Percentiles rank a stretch among this genome's conserved stretches.
Evolutionary conservation across 306 rosid genomes (phyloP).

Genomic region (Potentilla sterilis): DNA sequence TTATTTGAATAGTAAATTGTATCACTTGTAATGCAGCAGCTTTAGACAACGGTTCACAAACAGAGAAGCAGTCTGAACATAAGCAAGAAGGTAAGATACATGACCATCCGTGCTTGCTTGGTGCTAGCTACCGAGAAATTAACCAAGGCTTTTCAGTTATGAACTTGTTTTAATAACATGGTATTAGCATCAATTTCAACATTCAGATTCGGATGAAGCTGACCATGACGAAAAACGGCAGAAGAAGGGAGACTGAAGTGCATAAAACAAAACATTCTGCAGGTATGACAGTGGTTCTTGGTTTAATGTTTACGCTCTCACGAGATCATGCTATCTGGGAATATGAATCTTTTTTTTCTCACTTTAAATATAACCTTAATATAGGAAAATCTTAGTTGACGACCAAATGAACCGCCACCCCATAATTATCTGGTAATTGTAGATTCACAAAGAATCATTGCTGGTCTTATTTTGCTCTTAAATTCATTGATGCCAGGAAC

Average conservation of each 20-base stretch:
- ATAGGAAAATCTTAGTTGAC: background rate
- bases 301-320: background rate
- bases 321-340: background rate
- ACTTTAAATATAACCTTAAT: background rate
- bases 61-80: conserved; percentile 20
- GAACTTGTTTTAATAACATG: conserved; percentile 6
- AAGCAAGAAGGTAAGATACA: conserved; percentile 29
- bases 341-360: background rate
- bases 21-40: conserved; percentile 10
- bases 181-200: background rate
- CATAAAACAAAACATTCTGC: conserved; percentile 23
- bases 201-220: conserved; percentile 21
- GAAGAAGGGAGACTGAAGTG: conserved; percentile 27
- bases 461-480: background rate
- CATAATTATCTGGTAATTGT: background rate
- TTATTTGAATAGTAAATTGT: conserved; percentile 2
- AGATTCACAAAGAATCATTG: background rate
- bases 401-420: background rate
- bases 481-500: background rate
- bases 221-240: conserved; percentile 15
- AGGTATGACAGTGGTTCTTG: conserved; percentile 14
- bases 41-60: conserved; percentile 16
- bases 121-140: conserved; percentile 8
- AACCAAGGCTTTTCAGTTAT: conserved; percentile 3
- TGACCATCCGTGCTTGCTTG: background rate